phyloP scores from a whole-genome alignment of 169 alveolate genomes.

The Plasmodium adleri region DNA sequence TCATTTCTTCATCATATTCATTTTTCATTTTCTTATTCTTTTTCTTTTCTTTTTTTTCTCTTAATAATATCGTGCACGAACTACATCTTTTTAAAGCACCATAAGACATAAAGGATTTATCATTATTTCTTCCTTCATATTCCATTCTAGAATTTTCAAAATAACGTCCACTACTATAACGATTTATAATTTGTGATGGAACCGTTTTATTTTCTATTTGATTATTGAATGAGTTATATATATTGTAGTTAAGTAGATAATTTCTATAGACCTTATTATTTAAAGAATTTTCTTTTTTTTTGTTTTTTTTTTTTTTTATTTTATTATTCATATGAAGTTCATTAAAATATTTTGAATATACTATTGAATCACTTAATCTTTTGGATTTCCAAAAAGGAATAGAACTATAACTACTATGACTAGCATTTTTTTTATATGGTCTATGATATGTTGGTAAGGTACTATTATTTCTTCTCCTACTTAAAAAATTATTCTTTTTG shows the following conservation, averaged over 20 bases:
- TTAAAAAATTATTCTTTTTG: not conserved
- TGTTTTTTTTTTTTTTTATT: not conserved
- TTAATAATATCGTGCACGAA: too few species aligned
- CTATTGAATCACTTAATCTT: not conserved
- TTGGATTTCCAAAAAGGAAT: not conserved
- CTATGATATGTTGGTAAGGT: not conserved
- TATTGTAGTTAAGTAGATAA: not conserved
- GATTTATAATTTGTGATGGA: too few species aligned
- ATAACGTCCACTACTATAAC: too few species aligned
- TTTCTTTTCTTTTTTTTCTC: too few species aligned
- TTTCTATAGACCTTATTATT: not conserved
- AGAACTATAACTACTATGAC: not conserved
- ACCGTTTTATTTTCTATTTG: too few species aligned
- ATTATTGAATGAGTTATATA: too few species aligned
- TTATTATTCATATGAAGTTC: not conserved
- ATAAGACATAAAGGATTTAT: too few species aligned
- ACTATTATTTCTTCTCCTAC: not conserved
- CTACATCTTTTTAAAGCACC: too few species aligned
- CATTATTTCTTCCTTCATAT: too few species aligned
- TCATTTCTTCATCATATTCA: too few species aligned
- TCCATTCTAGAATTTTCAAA: too few species aligned
- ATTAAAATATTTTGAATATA: not conserved
- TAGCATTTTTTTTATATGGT: not conserved
- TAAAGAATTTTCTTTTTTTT: not conserved
- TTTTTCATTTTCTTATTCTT: too few species aligned